Conservation (phyloP, 306 rosid genomes). For the Ochetophila trinervis region DNA sequence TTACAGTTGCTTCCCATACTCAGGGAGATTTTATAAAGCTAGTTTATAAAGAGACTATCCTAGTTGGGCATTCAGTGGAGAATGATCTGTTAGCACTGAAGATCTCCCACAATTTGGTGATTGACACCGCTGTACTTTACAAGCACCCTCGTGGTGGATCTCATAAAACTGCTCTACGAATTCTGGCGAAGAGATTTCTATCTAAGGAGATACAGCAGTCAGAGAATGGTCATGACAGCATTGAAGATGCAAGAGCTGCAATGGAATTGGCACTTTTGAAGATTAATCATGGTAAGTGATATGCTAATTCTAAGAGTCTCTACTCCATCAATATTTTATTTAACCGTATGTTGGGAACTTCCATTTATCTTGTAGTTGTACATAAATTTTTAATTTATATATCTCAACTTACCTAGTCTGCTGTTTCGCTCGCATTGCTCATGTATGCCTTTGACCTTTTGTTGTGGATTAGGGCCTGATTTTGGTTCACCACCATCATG, state of each 20-base stretch:
- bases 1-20: slow-evolving; percentile 38
- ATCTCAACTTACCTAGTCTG: no score
- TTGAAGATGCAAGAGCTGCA: slow-evolving; percentile 91
- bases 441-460: slow-evolving; percentile 17
- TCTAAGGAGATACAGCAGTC: slow-evolving; percentile 88
- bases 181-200: slow-evolving; percentile 73
- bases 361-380: no score
- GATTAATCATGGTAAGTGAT: slow-evolving; percentile 63
- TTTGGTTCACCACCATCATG: slow-evolving; percentile 83
- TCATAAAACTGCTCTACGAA: slow-evolving; percentile 77
- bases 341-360: no score
- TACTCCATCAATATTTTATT: no score
- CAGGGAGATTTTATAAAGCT: slow-evolving; percentile 74
- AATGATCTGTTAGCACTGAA: slow-evolving; percentile 87
- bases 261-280: slow-evolving; percentile 83
- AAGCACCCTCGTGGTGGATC: slow-evolving; percentile 65
- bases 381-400: no score
- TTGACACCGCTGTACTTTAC: slow-evolving; percentile 87
- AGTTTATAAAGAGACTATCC: slow-evolving; percentile 78
- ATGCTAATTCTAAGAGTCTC: slow-evolving; percentile 6
- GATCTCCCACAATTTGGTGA: slow-evolving; percentile 64
- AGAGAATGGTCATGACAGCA: slow-evolving; percentile 85
- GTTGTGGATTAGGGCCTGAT: slow-evolving; percentile 65
- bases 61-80: slow-evolving; percentile 93
- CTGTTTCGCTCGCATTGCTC: background rate